Percentiles rank a stretch among this genome's conserved stretches.
These are phyloP conservation scores for Udeniomyces megalosporus DNA, from an alignment of 768 basidiomycete species.

Conservation along the genomic window DNA sequence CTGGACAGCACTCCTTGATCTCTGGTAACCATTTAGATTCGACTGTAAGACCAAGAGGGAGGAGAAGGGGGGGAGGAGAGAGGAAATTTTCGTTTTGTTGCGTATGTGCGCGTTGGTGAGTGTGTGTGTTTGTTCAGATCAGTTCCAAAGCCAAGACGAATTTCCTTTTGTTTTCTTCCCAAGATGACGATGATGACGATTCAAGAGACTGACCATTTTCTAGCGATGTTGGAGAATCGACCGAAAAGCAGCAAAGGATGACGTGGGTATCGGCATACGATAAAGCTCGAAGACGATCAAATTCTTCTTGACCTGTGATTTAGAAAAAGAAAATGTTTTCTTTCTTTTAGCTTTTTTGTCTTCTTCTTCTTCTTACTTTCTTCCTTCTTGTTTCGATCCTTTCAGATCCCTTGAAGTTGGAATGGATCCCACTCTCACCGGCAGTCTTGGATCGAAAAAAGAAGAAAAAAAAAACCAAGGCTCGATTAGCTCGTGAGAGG, in stretches of 20 bases:
- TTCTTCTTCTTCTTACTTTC: neutral
- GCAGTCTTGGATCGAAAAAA: too few relatives aligned
- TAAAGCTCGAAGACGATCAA: slow-evolving; percentile 1
- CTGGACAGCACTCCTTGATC: neutral
- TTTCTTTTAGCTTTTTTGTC: neutral
- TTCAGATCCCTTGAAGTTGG: neutral
- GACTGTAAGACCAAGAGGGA: neutral
- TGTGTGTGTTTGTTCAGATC: too few relatives aligned
- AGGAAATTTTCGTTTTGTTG: too few relatives aligned
- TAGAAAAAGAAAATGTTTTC: neutral
- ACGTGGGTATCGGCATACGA: slow-evolving; percentile 7
- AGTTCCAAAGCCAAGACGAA: too few relatives aligned
- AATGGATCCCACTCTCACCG: too few relatives aligned
- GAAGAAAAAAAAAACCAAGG: too few relatives aligned
- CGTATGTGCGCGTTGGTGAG: too few relatives aligned
- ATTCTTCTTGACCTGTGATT: slow-evolving; percentile 5
- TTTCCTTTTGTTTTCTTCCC: too few relatives aligned
- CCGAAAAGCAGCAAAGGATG: slow-evolving; percentile 7
- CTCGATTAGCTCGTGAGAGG: too few relatives aligned
- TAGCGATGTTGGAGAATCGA: slow-evolving; percentile 1
- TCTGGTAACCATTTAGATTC: slow-evolving; percentile 2
- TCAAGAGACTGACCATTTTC: neutral
- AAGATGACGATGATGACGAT: too few relatives aligned
- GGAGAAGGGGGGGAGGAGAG: too few relatives aligned
- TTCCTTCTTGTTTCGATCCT: neutral